Evolutionary conservation across 2,329 filamentous ascomycete species (phyloP), one percentile per base, ranked within the genome.

Genomic region (Colletotrichum sp.): DNA sequence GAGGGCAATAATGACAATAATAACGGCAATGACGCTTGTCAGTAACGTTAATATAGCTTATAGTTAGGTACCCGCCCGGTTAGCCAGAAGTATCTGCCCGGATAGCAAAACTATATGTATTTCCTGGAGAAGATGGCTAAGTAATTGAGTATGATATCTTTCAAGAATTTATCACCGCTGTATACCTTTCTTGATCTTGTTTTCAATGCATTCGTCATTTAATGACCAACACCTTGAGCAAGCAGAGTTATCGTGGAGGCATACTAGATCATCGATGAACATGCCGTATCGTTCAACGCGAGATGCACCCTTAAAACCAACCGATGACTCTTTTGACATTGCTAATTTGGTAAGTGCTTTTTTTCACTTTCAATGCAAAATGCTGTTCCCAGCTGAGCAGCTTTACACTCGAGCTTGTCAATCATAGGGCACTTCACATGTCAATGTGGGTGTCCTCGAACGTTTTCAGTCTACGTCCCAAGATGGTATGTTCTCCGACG

Each of bases 271-370:
- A 21, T 48, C 10, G 43, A 3, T 48, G 0, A 21, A 48, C 1
- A 48, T 13, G 43, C 0, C n/a, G 0, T 0, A 21, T 21, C 0
- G n/a, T 48, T 48, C 0, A 21, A 21, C 8, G 18, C 12, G n/a
- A 21, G n/a, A 12, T 13, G 0, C 43, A 48, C 10, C 18, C 18
- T 16, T 5, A 10, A 43, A n/a, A n/a, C 9, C 38, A 43, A 9
- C 18, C 3, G 18, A 43, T 43, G 18, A n/a, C 9, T 0, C 0
- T 2, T n/a, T 43, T 10, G 38, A 43, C 38, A 43, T 43, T n/a
- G 18, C 18, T 43, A 5, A 0, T n/a, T 43, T 43, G 18, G 38
- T 2, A 43, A 43, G 5, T 7, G 36, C 36, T 38, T 7, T 18
- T 38, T 38, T 38, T 38, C 36, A 38, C 7, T 38, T 38, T 9